phyloP scores from a whole-genome alignment of 2,329 filamentous ascomycete species.

The Paecilomyces sp. region DNA sequence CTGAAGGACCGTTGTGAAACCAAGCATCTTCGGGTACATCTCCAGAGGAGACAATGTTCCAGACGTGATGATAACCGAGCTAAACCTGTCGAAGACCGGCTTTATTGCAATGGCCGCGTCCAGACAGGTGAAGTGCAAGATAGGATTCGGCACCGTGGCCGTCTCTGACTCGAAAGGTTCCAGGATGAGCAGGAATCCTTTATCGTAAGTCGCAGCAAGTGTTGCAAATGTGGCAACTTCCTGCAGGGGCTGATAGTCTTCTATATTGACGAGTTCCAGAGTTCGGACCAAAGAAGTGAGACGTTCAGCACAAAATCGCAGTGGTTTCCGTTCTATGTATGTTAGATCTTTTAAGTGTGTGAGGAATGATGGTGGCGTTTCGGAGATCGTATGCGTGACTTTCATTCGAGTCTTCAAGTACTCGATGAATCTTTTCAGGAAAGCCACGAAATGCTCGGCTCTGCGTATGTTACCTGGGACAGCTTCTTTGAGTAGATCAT shows the following conservation, averaged over 20 bases:
- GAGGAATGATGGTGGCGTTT: constrained; percentile 90
- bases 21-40: constrained; percentile 99
- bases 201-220: constrained; percentile 91
- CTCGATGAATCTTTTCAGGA: constrained; percentile 93
- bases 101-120: constrained; percentile 98
- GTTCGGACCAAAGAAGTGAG: constrained; percentile 91
- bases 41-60: constrained; percentile 94
- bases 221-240: constrained; percentile 98
- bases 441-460: constrained; percentile 92
- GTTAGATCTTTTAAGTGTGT: constrained; percentile 90
- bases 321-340: constrained; percentile 92
- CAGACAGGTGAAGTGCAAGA: constrained; percentile 94
- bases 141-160: constrained; percentile 89
- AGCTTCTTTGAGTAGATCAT: constrained; percentile 90
- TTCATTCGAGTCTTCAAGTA: constrained; percentile 98
- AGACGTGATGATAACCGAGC: constrained; percentile 96
- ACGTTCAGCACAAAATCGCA: constrained; percentile 88
- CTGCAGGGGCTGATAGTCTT: constrained; percentile 94
- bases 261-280: constrained; percentile 91
- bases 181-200: constrained; percentile 90
- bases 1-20: constrained; percentile 85
- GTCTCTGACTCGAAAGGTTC: constrained; percentile 95
- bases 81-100: constrained; percentile 94
- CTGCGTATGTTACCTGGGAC: constrained; percentile 93
- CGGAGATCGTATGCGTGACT: constrained; percentile 92